Evolutionary conservation across 2,329 filamentous ascomycete genomes (phyloP).

Genomic region (Colletotrichum sp.): DNA sequence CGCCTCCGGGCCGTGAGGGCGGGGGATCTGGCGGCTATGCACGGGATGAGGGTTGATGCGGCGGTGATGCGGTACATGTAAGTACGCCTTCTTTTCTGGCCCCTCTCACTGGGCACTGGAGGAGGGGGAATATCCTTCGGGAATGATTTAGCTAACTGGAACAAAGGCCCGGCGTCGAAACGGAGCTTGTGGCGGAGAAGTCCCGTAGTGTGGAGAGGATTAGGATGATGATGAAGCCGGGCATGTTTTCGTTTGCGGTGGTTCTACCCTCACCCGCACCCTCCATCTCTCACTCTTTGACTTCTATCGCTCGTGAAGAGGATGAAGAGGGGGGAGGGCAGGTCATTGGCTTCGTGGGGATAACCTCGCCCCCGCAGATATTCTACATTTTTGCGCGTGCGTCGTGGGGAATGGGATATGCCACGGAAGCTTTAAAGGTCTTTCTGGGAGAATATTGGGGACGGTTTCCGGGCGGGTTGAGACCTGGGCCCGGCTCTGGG

Average conservation of each 20-base stretch:
- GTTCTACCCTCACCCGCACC: rapidly evolving
- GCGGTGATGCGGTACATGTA: background rate
- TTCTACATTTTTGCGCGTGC: background rate
- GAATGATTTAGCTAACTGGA: background rate
- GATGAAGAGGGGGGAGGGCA: background rate
- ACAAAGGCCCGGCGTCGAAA: background rate
- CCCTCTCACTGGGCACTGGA: too few species aligned
- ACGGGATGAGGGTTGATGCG: background rate
- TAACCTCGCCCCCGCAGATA: background rate
- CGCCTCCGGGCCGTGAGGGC: background rate
- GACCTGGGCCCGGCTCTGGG: rapidly evolving
- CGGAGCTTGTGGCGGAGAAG: background rate
- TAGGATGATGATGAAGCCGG: background rate
- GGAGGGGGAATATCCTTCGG: background rate
- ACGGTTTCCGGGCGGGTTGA: background rate
- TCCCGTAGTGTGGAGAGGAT: background rate
- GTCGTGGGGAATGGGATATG: background rate
- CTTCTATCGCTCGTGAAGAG: background rate
- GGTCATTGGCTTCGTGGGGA: background rate
- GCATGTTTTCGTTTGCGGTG: background rate
- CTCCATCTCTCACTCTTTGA: background rate
- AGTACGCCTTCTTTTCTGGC: rapidly evolving
- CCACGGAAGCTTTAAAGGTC: background rate
- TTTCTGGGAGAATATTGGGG: background rate
- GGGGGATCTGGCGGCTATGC: background rate